Evolutionary conservation across 345 rosid genomes (phyloP).

Genomic region (Populus simonii): DNA sequence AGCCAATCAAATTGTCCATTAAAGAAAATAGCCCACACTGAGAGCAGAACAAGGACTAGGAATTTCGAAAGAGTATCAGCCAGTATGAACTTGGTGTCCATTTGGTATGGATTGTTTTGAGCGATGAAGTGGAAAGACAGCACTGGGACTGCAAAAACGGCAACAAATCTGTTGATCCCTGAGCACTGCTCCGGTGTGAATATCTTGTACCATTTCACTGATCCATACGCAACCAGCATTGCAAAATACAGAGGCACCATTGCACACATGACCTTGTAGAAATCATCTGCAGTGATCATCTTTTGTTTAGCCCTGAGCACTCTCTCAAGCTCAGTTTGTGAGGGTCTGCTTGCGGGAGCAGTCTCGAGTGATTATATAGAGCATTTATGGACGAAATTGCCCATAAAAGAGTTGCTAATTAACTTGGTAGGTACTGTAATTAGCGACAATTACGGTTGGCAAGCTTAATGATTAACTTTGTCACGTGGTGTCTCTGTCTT

Average conservation of each 20-base stretch:
- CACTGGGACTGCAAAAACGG: slow-evolving; percentile 49
- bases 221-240: slow-evolving; percentile 43
- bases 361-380: slow-evolving; percentile 27
- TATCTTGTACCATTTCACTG: slow-evolving; percentile 55
- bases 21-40: slow-evolving; percentile 27
- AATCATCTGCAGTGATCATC: slow-evolving; percentile 37
- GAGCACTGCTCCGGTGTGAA: slow-evolving; percentile 50
- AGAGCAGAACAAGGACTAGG: slow-evolving; percentile 29
- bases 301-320: background rate
- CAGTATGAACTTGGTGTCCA: slow-evolving; percentile 48
- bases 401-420: slow-evolving; percentile 15
- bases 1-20: slow-evolving; percentile 46
- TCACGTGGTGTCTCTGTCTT: background rate
- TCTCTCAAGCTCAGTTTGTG: background rate
- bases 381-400: slow-evolving; percentile 23
- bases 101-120: slow-evolving; percentile 45
- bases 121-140: slow-evolving; percentile 53
- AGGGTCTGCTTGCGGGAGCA: background rate
- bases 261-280: slow-evolving; percentile 58
- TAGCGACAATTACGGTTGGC: slow-evolving; percentile 34
- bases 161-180: slow-evolving; percentile 51
- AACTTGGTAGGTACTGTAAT: slow-evolving; percentile 6
- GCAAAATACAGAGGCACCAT: slow-evolving; percentile 45
- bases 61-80: slow-evolving; percentile 46
- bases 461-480: slow-evolving; percentile 13